These are phyloP conservation scores for Umbelopsis sp. DNA, from an alignment of 371 early-diverging fungal species.

Conservation along the genomic window DNA sequence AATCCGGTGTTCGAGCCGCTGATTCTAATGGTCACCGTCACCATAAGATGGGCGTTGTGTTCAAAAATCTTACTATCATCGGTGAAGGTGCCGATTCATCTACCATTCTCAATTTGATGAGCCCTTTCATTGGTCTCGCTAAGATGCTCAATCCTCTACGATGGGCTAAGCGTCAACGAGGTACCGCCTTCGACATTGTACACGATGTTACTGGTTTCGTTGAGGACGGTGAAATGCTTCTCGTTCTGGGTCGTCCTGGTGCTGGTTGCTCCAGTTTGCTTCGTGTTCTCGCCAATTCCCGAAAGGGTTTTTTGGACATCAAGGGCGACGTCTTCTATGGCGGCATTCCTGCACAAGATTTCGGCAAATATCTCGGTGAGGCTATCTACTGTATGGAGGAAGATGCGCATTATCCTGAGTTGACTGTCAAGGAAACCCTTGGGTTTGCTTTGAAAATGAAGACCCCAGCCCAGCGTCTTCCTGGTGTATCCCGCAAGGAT, in stretches of 20 bases:
- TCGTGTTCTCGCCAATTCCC: constrained; percentile 50
- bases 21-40: constrained; percentile 12
- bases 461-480: constrained; percentile 39
- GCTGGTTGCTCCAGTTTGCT: constrained; percentile 55
- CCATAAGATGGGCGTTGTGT: constrained; percentile 19
- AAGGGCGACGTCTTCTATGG: constrained; percentile 46
- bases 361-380: constrained; percentile 49
- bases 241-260: constrained; percentile 58
- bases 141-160: constrained; percentile 5
- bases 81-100: constrained; percentile 30
- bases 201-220: constrained; percentile 42
- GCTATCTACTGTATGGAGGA: constrained; percentile 56
- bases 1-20: constrained; percentile 17
- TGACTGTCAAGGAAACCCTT: constrained; percentile 53
- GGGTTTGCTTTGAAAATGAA: constrained; percentile 54
- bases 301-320: constrained; percentile 39
- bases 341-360: constrained; percentile 41
- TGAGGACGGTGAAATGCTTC: constrained; percentile 56
- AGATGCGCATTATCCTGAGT: constrained; percentile 51
- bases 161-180: constrained; percentile 3
- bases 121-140: background rate
- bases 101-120: constrained; percentile 24
- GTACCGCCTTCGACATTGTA: constrained; percentile 32
- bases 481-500: constrained; percentile 21
- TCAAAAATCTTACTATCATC: constrained; percentile 14